Conservation (phyloP, 2,329 filamentous ascomycete genomes). For the Claviceps monticola region DNA sequence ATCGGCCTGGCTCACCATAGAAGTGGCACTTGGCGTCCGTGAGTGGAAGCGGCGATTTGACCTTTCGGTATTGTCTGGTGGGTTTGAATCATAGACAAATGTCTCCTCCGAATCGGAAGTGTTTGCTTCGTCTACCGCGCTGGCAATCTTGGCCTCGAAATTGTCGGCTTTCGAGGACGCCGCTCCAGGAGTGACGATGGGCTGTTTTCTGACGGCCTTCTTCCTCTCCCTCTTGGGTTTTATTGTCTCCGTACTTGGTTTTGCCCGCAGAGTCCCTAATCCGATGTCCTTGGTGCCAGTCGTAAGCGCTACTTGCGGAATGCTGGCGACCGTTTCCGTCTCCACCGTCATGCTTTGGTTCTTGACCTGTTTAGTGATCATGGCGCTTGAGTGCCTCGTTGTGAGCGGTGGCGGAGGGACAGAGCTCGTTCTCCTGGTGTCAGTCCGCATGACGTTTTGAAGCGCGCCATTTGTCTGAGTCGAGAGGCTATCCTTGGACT, state of each 20-base stretch:
- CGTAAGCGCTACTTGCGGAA: slow-evolving; percentile 69
- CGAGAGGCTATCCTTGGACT: slow-evolving; percentile 31
- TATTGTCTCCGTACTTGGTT: slow-evolving; percentile 91
- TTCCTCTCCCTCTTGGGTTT: slow-evolving; percentile 89
- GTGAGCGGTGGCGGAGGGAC: slow-evolving; percentile 40
- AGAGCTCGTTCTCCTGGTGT: slow-evolving; percentile 28
- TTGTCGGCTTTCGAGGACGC: slow-evolving; percentile 94
- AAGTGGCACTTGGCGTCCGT: slow-evolving; percentile 86
- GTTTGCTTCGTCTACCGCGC: slow-evolving; percentile 87
- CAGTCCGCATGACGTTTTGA: slow-evolving; percentile 37
- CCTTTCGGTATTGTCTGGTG: slow-evolving; percentile 50
- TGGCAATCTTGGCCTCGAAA: slow-evolving; percentile 93
- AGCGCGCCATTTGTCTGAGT: slow-evolving; percentile 52
- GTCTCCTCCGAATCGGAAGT: slow-evolving; percentile 97
- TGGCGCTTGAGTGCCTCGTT: slow-evolving; percentile 49
- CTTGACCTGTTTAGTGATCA: slow-evolving; percentile 53
- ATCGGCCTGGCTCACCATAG: slow-evolving; percentile 59
- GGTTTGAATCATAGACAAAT: slow-evolving; percentile 98
- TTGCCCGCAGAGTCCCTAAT: slow-evolving; percentile 65
- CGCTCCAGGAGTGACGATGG: slow-evolving; percentile 52
- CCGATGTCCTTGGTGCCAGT: slow-evolving; percentile 49
- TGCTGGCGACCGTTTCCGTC: slow-evolving; percentile 86
- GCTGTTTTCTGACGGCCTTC: slow-evolving; percentile 60
- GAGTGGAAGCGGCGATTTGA: slow-evolving; percentile 70
- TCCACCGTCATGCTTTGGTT: slow-evolving; percentile 91